A percentile compares a stretch with the other conserved stretches of the same genome.
Conservation (phyloP, 2,329 filamentous ascomycete species). For the Rutstroemia sp. region DNA sequence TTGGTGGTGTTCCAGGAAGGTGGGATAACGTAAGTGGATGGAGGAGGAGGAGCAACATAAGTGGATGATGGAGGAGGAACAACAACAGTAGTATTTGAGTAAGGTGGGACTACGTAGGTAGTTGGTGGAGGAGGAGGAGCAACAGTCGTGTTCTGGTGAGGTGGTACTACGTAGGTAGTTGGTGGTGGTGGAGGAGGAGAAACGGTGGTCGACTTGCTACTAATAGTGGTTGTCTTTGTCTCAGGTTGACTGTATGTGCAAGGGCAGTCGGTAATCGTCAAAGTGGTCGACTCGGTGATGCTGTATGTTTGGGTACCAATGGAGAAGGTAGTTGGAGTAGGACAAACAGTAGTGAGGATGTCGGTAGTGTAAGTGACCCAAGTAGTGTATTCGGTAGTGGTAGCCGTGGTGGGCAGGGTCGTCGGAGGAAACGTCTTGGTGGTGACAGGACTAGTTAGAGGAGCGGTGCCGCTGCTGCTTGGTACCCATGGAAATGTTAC, state of each 20-base stretch:
- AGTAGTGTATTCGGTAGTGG: conserved; percentile 4
- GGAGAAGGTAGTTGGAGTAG: conserved; percentile 33
- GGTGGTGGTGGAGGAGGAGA: conserved; percentile 4
- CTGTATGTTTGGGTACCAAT: conserved; percentile 42
- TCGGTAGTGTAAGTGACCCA: conserved; percentile 8
- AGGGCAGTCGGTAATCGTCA: conserved; percentile 41
- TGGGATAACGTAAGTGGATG: background rate
- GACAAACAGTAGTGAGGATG: conserved; percentile 8
- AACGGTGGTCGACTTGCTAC: background rate
- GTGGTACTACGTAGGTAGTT: conserved; percentile 7
- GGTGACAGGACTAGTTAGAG: background rate
- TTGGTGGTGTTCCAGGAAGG: background rate
- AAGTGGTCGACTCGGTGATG: conserved; percentile 49
- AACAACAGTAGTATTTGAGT: background rate
- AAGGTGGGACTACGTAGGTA: background rate
- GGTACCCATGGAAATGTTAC: background rate
- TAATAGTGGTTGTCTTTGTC: conserved; percentile 1
- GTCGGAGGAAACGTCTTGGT: background rate
- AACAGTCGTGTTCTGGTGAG: background rate
- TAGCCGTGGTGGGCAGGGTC: background rate
- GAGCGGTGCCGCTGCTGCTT: background rate
- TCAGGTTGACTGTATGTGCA: conserved; percentile 29
- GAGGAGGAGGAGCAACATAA: background rate
- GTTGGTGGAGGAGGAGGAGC: background rate
- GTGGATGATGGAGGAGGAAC: conserved; percentile 9